Evolutionary conservation across 345 rosid genomes (phyloP).

Genomic region (Aquilaria malaccensis): DNA sequence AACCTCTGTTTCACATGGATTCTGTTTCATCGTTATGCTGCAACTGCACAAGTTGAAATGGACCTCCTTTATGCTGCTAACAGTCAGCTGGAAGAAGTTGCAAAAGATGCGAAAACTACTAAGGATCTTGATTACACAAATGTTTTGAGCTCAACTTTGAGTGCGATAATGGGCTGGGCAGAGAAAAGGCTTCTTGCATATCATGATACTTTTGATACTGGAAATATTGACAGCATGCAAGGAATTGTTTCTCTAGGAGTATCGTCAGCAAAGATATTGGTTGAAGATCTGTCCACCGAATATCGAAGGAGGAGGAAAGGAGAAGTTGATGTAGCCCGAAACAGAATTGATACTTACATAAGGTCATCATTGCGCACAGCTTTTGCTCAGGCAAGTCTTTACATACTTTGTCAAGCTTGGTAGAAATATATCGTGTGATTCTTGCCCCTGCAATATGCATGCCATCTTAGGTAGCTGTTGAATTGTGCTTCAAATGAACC

Average conservation of each 20-base stretch:
- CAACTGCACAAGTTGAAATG: conserved; percentile 69
- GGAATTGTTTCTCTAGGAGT: conserved; percentile 87
- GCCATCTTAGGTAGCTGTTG: too few relatives aligned
- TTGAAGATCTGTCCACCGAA: conserved; percentile 92
- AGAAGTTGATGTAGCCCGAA: conserved; percentile 78
- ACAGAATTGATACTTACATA: conserved; percentile 87
- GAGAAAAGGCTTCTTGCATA: conserved; percentile 97
- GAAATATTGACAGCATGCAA: conserved; percentile 66
- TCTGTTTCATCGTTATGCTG: conserved; percentile 75
- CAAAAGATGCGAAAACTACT: conserved; percentile 84
- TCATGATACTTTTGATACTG: conserved; percentile 80
- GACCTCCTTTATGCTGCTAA: conserved; percentile 78
- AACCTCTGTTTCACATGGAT: conserved; percentile 93
- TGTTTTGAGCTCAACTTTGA: conserved; percentile 76
- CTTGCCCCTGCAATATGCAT: too few relatives aligned
- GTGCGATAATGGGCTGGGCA: conserved; percentile 90
- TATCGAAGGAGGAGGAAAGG: conserved; percentile 84
- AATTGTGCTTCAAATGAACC: too few relatives aligned
- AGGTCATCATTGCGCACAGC: conserved; percentile 94
- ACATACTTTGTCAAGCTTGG: neutral
- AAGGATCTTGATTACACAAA: conserved; percentile 85
- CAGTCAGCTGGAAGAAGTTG: conserved; percentile 75
- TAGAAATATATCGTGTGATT: too few relatives aligned
- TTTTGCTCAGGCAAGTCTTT: conserved; percentile 91
- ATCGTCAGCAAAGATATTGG: conserved; percentile 79